Conservation (phyloP, 768 basidiomycete genomes). For the Boletus sp. region DNA sequence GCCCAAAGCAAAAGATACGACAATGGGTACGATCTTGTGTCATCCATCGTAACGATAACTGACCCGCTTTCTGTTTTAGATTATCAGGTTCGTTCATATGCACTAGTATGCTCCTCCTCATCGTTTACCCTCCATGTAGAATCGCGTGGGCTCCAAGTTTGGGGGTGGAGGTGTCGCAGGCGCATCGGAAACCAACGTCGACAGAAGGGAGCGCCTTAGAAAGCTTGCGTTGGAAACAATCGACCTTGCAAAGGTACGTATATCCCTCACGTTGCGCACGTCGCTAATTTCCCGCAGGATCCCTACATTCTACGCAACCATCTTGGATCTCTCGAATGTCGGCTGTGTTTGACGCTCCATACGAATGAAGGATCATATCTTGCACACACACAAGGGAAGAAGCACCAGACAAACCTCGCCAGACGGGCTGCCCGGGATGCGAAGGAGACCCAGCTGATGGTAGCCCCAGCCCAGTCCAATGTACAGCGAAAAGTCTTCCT, state of each 20-base stretch:
- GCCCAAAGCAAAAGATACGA: neutral
- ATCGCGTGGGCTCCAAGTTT: slow-evolving; percentile 94
- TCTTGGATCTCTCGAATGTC: slow-evolving; percentile 96
- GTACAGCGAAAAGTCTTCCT: slow-evolving; percentile 93
- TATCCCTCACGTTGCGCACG: neutral
- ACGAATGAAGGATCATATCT: slow-evolving; percentile 99
- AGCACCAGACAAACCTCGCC: slow-evolving; percentile 98
- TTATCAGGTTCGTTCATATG: slow-evolving; percentile 54
- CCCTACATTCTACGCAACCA: slow-evolving; percentile 99
- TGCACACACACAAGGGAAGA: slow-evolving; percentile 99
- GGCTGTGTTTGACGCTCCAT: slow-evolving; percentile 94
- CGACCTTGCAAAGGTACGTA: slow-evolving; percentile 87
- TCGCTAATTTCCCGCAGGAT: slow-evolving; percentile 52
- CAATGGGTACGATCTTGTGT: slow-evolving; percentile 31
- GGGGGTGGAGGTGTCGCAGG: slow-evolving; percentile 96
- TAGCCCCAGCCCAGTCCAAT: slow-evolving; percentile 73
- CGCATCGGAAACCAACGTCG: slow-evolving; percentile 91
- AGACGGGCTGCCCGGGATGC: slow-evolving; percentile 96
- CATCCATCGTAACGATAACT: neutral
- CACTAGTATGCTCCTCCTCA: neutral
- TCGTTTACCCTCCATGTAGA: slow-evolving; percentile 44
- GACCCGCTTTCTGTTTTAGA: slow-evolving; percentile 38
- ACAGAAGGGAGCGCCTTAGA: slow-evolving; percentile 88
- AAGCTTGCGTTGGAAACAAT: slow-evolving; percentile 97
- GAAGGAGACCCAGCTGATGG: slow-evolving; percentile 88